These are phyloP conservation scores for Trichophyton mentagrophytes DNA, from an alignment of 2,329 filamentous ascomycete species.

Conservation along the genomic window DNA sequence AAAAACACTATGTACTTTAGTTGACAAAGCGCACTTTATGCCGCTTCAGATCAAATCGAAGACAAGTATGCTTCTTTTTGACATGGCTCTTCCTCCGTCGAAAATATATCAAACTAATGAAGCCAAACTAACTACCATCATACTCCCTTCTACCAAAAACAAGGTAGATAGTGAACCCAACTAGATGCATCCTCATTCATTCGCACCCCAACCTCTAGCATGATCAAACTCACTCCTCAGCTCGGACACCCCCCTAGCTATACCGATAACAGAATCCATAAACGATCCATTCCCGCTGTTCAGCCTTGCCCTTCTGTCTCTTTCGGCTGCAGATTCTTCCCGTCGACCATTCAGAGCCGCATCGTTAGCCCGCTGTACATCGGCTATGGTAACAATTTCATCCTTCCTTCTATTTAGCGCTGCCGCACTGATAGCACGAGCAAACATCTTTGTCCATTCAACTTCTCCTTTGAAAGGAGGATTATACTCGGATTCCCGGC, in stretches of 20 bases:
- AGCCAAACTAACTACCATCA: not conserved
- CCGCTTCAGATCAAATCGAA: not conserved
- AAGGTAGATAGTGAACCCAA: too few relatives aligned
- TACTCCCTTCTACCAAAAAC: too few relatives aligned
- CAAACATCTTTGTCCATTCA: conserved; percentile 22
- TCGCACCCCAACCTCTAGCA: conserved; percentile 16
- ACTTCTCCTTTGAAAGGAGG: conserved; percentile 18
- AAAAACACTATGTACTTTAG: not conserved
- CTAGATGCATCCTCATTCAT: conserved; percentile 7
- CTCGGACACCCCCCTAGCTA: conserved; percentile 56
- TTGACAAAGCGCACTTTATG: not conserved
- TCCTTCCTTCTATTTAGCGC: conserved; percentile 21
- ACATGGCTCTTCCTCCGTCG: not conserved
- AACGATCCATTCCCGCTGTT: conserved; percentile 22
- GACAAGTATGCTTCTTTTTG: conserved; percentile 3
- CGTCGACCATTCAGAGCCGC: not conserved
- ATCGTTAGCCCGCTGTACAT: conserved; percentile 7
- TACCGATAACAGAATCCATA: conserved; percentile 53
- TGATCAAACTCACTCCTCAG: conserved; percentile 32
- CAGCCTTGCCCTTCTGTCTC: conserved; percentile 15
- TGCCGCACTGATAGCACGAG: conserved; percentile 25
- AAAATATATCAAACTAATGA: not conserved
- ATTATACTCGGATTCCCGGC: conserved; percentile 11
- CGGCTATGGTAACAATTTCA: conserved; percentile 14
- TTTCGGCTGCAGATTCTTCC: conserved; percentile 11